Conservation (phyloP, 2,329 filamentous ascomycete species). For the Venturia nashicola region DNA sequence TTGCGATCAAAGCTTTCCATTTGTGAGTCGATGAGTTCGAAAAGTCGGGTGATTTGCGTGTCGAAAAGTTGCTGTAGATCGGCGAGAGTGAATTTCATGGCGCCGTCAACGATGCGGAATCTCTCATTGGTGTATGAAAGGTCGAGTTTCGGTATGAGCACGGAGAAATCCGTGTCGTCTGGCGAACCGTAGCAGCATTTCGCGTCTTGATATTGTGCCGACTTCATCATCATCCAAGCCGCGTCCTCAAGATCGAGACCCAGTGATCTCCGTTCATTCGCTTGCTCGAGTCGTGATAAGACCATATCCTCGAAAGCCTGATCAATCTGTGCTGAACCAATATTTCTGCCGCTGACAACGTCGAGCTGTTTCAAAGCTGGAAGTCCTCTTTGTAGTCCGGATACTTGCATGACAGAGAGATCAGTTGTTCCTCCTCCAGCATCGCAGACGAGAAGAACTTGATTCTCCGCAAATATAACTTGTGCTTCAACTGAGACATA, state of each 20-base stretch:
- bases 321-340: conserved; percentile 30
- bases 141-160: conserved; percentile 22
- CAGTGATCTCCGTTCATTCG: conserved; percentile 17
- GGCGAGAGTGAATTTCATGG: conserved; percentile 21
- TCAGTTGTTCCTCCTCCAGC: conserved; percentile 38
- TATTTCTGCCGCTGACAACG: conserved; percentile 26
- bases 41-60: conserved; percentile 23
- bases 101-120: conserved; percentile 19
- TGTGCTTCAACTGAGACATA: conserved; percentile 29
- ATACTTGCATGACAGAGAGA: conserved; percentile 25
- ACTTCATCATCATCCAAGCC: conserved; percentile 30
- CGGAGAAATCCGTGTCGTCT: conserved; percentile 22
- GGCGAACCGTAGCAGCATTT: conserved; percentile 29
- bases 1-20: conserved; percentile 19
- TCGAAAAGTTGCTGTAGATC: conserved; percentile 24
- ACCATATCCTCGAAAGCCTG: conserved; percentile 27
- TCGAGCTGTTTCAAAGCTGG: conserved; percentile 23
- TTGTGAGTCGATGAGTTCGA: conserved; percentile 23
- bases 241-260: conserved; percentile 21
- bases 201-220: conserved; percentile 25
- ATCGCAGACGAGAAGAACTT: conserved; percentile 38
- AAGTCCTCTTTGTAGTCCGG: conserved; percentile 16
- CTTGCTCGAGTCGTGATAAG: conserved; percentile 18
- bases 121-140: conserved; percentile 21
- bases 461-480: conserved; percentile 25